Base-by-base conservation (phyloP, 306 rosid genomes). In the Prosopis cineraria region DNA sequence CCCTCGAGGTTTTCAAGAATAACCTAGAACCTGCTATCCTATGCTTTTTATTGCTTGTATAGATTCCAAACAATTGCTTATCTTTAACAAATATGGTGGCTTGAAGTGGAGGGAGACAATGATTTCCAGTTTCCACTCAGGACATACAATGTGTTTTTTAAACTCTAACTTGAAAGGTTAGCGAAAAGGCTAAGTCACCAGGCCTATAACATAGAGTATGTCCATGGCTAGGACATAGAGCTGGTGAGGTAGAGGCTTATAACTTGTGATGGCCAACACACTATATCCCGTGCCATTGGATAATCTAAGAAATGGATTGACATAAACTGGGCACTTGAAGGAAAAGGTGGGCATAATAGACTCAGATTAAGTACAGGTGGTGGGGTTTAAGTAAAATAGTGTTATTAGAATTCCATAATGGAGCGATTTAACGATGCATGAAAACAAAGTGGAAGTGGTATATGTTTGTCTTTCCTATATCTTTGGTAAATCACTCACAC, bases 21-120 rank as follows among this genome's bases (percentile, higher is more conserved):
- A 33, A 17, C 30, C 22, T 52, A 48, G 5, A 83, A 33, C 58
- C 19, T 70, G 69, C 50, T 77, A n/a, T 16, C n/a, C 30, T 59
- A 31, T 65, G 6, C 41, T 66, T 22, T 55, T 29, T 71, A 36
- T 20, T 27, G 68, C 31, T 64, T 10, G 45, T 81, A 29, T 74
- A 94, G 98, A 84, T 94, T 94, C 84, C 90, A 81, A 37, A 87
- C 83, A 70, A 88, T 90, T 77, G 98, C 98, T 7, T 94, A 94
- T 90, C 98, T 94, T 78, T 94, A 92, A 55, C 97, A 94, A 79
- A 92, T 82, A 43, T 94, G 98, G 98, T 94, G 98, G 98, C 88
- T 94, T 33, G 96, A 94, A 86, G 90, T 90, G 34, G 84, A 76
- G 68, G 97, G 97, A 40, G 97, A 94, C 36, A 40, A 92, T 52